These are phyloP conservation scores for Mimosa pudica DNA, from an alignment of 306 rosid genomes.

Conservation along the genomic window DNA sequence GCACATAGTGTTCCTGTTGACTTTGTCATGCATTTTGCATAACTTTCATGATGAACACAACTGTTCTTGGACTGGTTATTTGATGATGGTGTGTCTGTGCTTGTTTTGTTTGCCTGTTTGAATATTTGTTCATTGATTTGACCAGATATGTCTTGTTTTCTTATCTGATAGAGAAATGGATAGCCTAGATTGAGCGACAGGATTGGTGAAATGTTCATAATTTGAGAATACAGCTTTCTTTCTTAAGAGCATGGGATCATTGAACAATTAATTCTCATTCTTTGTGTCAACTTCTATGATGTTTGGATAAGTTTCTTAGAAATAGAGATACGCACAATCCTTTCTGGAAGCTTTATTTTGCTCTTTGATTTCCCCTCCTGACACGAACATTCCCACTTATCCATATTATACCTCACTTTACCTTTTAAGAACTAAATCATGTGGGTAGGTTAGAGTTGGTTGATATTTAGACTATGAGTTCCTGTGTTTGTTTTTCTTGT, in stretches of 20 bases:
- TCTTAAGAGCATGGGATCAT: background rate
- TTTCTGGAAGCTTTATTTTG: background rate
- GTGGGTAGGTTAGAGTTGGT: background rate
- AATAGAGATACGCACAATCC: conserved; percentile 4
- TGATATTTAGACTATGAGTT: background rate
- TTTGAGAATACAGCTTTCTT: background rate
- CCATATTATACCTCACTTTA: conserved; percentile 9
- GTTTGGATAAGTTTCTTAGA: conserved; percentile 13
- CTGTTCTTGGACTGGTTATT: conserved; percentile 2
- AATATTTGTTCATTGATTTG: background rate
- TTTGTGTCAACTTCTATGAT: conserved; percentile 14
- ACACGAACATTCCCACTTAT: background rate
- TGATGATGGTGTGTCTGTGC: background rate
- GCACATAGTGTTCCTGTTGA: background rate
- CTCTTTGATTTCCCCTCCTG: background rate
- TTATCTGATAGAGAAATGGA: background rate
- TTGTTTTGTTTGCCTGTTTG: conserved; percentile 1
- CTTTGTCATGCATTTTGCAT: background rate
- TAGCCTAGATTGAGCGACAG: background rate
- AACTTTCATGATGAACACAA: background rate
- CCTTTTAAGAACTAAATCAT: conserved; percentile 2
- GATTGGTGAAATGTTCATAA: background rate
- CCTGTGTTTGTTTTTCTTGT: background rate
- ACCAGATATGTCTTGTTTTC: background rate
- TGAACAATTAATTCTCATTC: background rate